Base-by-base conservation (phyloP, 345 rosid genomes). In the Euphorbia pulcherrima region DNA sequence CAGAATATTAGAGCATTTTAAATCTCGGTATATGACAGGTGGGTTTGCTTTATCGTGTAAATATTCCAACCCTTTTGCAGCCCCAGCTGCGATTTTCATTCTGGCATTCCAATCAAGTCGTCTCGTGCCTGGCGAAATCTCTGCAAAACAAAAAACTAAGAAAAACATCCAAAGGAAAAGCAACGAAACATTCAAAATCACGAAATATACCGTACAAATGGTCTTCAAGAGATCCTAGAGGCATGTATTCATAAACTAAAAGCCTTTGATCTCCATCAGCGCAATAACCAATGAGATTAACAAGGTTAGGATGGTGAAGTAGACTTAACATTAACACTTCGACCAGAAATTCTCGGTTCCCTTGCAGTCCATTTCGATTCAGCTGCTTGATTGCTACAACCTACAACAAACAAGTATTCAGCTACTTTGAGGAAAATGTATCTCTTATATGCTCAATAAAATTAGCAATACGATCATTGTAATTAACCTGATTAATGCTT, bases 311-410 rank as follows among this genome's bases (percentile, higher is more conserved):
- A 59, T 92, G 97, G 61, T 90, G 90, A 29, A 85, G 92, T 53
- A 82, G 78, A 75, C 95, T 86, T 39, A 92, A 72, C 62, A 87
- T 92, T 72, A 86, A 69, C 9, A 92, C 96, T 82, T 92, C 97
- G 64, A 88, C 97, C 18, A 88, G 83, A 68, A 92, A 92, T 68
- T 92, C 98, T 70, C 90, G 84, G 21, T 83, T 79, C 65, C 98
- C 98, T 69, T 90, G 98, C 64, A 75, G 78, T 9, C 98, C 98
- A 77, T 86, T 80, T 27, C 80, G 91, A 63, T 92, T 90, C 55
- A 92, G 96, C 76, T 86, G 96, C 85, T 92, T 92, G 81, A 90
- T 88, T 5, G 98, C 98, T 23, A 90, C 96, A 71, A 75, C 87
- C 96, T 92, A 75, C 68, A 72, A 29, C 51, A 61, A 39, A 30